Evolutionary conservation across 2,329 filamentous ascomycete species (phyloP).

Genomic region (Lasiodiplodia citricola): DNA sequence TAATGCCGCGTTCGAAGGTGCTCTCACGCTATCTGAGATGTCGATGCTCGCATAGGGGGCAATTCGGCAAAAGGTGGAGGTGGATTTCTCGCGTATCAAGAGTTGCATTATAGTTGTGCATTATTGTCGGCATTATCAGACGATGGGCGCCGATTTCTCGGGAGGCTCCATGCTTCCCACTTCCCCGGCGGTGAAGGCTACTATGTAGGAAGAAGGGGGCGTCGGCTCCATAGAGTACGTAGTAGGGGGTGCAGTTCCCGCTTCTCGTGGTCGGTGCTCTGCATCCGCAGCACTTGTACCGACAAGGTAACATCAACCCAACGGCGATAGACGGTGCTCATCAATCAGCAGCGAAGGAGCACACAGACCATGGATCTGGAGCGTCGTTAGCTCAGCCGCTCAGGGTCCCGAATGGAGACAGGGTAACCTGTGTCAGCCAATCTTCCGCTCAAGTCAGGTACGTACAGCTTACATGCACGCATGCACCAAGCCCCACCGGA

Average conservation of each 20-base stretch:
- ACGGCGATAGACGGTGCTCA: slow-evolving; percentile 1
- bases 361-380: slow-evolving; percentile 22
- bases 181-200: slow-evolving; percentile 18
- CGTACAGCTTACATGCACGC: slow-evolving; percentile 7
- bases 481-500: slow-evolving; percentile 7
- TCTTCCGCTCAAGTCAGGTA: slow-evolving; percentile 9
- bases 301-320: neutral
- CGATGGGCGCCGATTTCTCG: neutral
- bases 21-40: neutral
- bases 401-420: neutral
- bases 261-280: neutral
- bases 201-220: neutral
- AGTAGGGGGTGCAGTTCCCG: neutral
- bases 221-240: neutral
- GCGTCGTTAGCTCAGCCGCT: slow-evolving; percentile 8
- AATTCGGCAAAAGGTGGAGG: neutral
- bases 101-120: neutral
- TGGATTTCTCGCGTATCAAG: neutral
- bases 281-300: neutral
- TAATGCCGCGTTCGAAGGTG: slow-evolving; percentile 12
- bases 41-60: slow-evolving; percentile 2
- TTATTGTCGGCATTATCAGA: neutral
- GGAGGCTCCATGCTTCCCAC: neutral
- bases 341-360: neutral
- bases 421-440: slow-evolving; percentile 10